Evolutionary conservation across 192 early-diverging fungal species (phyloP), one percentile per base, ranked within the genome.

Genomic region (Kappamyces sp.): DNA sequence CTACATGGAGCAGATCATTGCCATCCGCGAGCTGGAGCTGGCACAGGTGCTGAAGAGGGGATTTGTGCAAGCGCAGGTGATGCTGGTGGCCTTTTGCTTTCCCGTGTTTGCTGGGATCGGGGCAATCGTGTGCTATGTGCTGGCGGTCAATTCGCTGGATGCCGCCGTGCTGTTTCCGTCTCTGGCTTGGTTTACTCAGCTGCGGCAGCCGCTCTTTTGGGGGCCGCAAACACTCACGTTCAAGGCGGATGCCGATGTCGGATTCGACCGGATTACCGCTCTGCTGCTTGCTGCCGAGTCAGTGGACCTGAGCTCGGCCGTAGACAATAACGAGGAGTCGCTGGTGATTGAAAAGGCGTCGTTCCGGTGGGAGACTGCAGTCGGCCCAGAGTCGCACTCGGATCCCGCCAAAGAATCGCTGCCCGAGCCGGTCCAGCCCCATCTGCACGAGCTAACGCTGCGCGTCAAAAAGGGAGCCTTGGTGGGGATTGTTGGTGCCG

Each of bases 401-500:
- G 23, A 23, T 23, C 23, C 23, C 23, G 23, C 23, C 23, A 23
- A 23, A 23, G 23, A 23, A 23, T 23, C 23, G 23, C 23, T 23
- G 23, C 23, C 23, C 23, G 23, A 23, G 23, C 23, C 23, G 23
- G 0, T 23, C 23, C 8, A 44, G 43, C 43, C 43, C 8, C 43
- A n/a, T 1, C 13, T 54, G 13, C 6, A 54, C n/a, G 35, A 57
- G 9, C 23, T 59, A 2, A 59, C 57, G 49, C 72, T 48, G 15
- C 10, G 13, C 46, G 41, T 77, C 58, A 40, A 57, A 66, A 51
- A 66, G 39, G 66, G 84, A 5, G 52, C 82, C 33, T 69, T 93
- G 4, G 79, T 86, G 0, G 87, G 80, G 0, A 66, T 93, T 2
- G 83, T 87, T 34, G 91, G 91, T 8, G 67, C 74, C 3, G 88